A percentile compares a stretch with the other conserved stretches of the same genome.
Evolutionary conservation across 352 stramenopile species (phyloP).

Genomic region (Globisporangium rhizosaccharum): DNA sequence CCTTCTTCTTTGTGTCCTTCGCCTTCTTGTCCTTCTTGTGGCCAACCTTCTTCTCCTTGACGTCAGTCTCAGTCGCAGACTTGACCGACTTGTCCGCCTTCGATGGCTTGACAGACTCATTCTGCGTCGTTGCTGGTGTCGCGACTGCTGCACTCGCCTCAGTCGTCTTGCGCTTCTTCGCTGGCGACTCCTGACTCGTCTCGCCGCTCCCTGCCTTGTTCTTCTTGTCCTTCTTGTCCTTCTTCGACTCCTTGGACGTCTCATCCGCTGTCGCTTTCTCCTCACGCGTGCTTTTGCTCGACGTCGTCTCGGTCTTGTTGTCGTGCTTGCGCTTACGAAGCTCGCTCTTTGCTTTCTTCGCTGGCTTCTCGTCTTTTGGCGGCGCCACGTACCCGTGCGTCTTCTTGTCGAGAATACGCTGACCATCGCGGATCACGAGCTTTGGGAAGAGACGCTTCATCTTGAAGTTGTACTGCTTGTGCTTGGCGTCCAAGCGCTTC

Average conservation of each 20-base stretch:
- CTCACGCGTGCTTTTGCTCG: slow-evolving; percentile 20
- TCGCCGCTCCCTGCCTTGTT: neutral
- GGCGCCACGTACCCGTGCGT: slow-evolving; percentile 77
- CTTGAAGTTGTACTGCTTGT: slow-evolving; percentile 88
- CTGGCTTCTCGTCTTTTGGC: slow-evolving; percentile 53
- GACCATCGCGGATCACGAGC: slow-evolving; percentile 72
- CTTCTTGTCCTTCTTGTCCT: slow-evolving; percentile 13
- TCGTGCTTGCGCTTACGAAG: slow-evolving; percentile 21
- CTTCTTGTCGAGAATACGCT: slow-evolving; percentile 75
- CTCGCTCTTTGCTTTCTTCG: slow-evolving; percentile 12
- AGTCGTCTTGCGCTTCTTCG: no score
- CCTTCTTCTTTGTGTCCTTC: slow-evolving; percentile 26
- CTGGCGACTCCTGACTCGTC: no score
- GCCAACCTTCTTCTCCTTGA: slow-evolving; percentile 14
- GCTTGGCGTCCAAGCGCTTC: slow-evolving; percentile 67
- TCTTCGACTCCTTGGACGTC: neutral
- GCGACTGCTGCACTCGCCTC: no score
- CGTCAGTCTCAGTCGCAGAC: no score
- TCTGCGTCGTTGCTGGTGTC: no score
- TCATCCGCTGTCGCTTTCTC: slow-evolving; percentile 3
- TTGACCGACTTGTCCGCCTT: no score
- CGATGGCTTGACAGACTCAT: no score
- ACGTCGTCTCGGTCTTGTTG: slow-evolving; percentile 14
- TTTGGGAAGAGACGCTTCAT: slow-evolving; percentile 83
- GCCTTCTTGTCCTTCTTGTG: slow-evolving; percentile 24